Percentiles rank a stretch among this genome's conserved stretches.
These are phyloP conservation scores for Pouteria glomerata DNA, from an alignment of 148 eudicot genomes.

Conservation along the genomic window DNA sequence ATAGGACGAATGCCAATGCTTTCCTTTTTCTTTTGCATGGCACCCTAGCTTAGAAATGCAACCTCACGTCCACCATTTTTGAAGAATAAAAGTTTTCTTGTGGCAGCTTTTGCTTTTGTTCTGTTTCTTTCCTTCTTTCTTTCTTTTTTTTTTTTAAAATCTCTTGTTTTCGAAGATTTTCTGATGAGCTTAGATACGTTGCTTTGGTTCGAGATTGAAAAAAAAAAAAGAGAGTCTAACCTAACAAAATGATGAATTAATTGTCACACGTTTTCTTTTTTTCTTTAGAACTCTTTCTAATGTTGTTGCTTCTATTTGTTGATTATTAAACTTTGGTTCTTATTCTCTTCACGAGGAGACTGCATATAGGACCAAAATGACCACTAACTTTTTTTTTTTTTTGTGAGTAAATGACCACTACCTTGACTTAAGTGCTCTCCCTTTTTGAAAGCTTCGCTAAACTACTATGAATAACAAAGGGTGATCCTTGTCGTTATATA, in stretches of 20 bases:
- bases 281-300: neutral
- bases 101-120: conserved; percentile 48
- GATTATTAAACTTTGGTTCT: neutral
- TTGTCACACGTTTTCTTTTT: neutral
- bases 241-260: neutral
- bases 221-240: conserved; percentile 12
- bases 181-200: conserved; percentile 14
- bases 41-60: conserved; percentile 25
- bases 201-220: neutral
- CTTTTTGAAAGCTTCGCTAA: conserved; percentile 18
- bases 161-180: conserved; percentile 16
- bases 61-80: conserved; percentile 39
- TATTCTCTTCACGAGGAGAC: conserved; percentile 37
- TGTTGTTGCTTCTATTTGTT: neutral
- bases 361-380: conserved; percentile 24
- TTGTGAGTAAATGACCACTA: no score
- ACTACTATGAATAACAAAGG: neutral
- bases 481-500: neutral
- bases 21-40: conserved; percentile 33
- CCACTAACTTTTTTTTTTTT: no score
- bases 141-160: neutral
- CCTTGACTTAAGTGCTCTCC: conserved; percentile 37
- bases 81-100: conserved; percentile 26
- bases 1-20: neutral
- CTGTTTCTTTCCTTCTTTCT: conserved; percentile 14